Percentiles rank a stretch among this genome's conserved stretches.
These are phyloP conservation scores for Hemisphaericaspora xylofermentans DNA, from an alignment of 1,139 yeast genomes.

Conservation along the genomic window DNA sequence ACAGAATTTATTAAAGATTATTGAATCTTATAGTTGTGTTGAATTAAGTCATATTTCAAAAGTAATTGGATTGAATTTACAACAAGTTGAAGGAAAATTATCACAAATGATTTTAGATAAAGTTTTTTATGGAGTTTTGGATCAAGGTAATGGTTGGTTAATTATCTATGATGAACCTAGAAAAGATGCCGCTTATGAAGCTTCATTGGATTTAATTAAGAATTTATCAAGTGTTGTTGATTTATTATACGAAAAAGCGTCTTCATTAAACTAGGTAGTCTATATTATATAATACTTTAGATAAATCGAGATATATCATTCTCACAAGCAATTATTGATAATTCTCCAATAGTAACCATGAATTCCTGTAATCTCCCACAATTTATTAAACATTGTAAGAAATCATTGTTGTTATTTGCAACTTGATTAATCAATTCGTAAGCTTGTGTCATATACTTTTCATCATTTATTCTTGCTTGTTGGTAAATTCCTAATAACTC, in stretches of 20 bases:
- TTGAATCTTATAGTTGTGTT: conserved; percentile 93
- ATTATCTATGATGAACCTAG: conserved; percentile 87
- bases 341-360: conserved; percentile 55
- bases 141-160: conserved; percentile 98
- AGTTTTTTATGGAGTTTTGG: conserved; percentile 91
- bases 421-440: conserved; percentile 53
- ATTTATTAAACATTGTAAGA: conserved; percentile 50
- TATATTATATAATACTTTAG: conserved; percentile 6
- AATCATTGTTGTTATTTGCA: conserved; percentile 46
- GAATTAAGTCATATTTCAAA: conserved; percentile 87
- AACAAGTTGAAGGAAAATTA: conserved; percentile 90
- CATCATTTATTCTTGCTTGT: conserved; percentile 35
- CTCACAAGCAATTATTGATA: conserved; percentile 50
- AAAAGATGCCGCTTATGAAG: conserved; percentile 85
- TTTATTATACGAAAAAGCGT: conserved; percentile 88
- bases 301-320: conserved; percentile 31
- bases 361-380: conserved; percentile 67
- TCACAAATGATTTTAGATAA: conserved; percentile 96
- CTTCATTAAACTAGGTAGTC: conserved; percentile 54
- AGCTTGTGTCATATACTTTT: conserved; percentile 52
- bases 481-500: conserved; percentile 59
- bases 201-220: conserved; percentile 82
- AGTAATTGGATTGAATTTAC: conserved; percentile 82
- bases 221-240: conserved; percentile 90
- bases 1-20: conserved; percentile 89